Base-by-base conservation (phyloP, 495 filamentous ascomycete species). In the Poronia punctata region DNA sequence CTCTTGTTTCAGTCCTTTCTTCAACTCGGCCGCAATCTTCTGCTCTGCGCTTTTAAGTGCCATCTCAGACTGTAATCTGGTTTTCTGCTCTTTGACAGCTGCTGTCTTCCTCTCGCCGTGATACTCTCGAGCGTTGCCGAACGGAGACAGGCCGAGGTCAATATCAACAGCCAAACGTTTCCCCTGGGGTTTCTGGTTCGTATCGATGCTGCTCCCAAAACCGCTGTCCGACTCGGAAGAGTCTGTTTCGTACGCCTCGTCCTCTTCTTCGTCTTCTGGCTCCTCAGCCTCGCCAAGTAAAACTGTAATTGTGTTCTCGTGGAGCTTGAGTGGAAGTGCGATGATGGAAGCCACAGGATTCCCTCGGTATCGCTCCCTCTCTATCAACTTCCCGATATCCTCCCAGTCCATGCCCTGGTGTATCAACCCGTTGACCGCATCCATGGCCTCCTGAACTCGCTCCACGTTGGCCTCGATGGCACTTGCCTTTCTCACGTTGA, bases 321-420 rank as follows among this genome's bases (percentile, higher is more conserved):
- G 70, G 2, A 98, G 70, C 57, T 90, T 94, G 38, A 98, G 65
- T 0, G 92, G 92, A 7, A 93, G 60, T 53, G 87, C 85, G 45
- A 98, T 94, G 14, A 86, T 80, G 47, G 83, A 72, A 5, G 92
- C 92, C 14, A 96, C 88, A 0, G 84, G 78, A 49, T 98, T 98
- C 10, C 80, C 70, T 40, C 80, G 70, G 37, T 65, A 72, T 52
- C 93, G 82, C 56, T 97, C 89, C 52, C 83, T 72, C 52, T 95
- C 86, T 31, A 98, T 83, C 48, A 98, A 67, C 19, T 79, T 80
- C 7, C 80, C 87, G 53, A 96, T 85, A 39, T 94, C 84, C 7
- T 83, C 78, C 92, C 92, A 98, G 50, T 97, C 92, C 90, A 96
- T 95, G 5, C 88, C 89, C 53, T 96, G 88, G 6, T 77, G 77